A percentile compares a stretch with the other conserved stretches of the same genome.
Evolutionary conservation across 176 grass and related monocot species (phyloP).

Genomic region (Stipa capillata): DNA sequence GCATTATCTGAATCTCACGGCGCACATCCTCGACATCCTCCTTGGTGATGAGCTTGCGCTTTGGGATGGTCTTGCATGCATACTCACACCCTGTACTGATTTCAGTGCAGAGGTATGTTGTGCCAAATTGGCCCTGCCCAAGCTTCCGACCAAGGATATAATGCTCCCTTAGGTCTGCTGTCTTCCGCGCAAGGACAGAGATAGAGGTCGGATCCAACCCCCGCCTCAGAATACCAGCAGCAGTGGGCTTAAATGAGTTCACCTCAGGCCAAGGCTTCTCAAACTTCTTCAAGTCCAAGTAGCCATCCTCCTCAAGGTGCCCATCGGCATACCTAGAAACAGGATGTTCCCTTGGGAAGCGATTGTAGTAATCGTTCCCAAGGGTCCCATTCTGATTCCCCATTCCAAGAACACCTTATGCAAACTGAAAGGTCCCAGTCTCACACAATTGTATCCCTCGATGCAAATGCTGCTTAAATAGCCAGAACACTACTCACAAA

Average conservation of each 20-base stretch:
- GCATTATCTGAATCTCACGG: constrained; percentile 97
- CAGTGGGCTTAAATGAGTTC: constrained; percentile 34
- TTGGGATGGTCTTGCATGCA: constrained; percentile 93
- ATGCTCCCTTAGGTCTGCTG: constrained; percentile 52
- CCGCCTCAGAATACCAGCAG: constrained; percentile 27
- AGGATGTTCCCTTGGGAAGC: neutral
- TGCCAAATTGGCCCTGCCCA: constrained; percentile 93
- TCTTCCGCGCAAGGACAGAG: constrained; percentile 66
- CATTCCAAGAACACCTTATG: constrained; percentile 26
- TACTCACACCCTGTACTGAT: constrained; percentile 67
- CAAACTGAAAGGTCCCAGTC: constrained; percentile 8
- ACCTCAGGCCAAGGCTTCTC: constrained; percentile 41
- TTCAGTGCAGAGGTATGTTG: constrained; percentile 83
- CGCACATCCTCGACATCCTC: constrained; percentile 82
- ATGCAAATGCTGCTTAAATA: constrained; percentile 18
- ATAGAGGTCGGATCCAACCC: constrained; percentile 34
- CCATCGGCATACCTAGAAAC: constrained; percentile 27
- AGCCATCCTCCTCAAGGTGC: constrained; percentile 19
- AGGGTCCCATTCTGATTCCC: constrained; percentile 52
- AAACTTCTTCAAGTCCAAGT: constrained; percentile 34
- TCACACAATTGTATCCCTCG: constrained; percentile 8
- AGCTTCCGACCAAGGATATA: constrained; percentile 71
- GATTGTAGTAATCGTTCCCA: constrained; percentile 40
- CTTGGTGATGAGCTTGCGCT: constrained; percentile 67
- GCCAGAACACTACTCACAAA: neutral